These are phyloP conservation scores for Chlorophyllum brunneum DNA, from an alignment of 768 basidiomycete genomes.

Conservation along the genomic window DNA sequence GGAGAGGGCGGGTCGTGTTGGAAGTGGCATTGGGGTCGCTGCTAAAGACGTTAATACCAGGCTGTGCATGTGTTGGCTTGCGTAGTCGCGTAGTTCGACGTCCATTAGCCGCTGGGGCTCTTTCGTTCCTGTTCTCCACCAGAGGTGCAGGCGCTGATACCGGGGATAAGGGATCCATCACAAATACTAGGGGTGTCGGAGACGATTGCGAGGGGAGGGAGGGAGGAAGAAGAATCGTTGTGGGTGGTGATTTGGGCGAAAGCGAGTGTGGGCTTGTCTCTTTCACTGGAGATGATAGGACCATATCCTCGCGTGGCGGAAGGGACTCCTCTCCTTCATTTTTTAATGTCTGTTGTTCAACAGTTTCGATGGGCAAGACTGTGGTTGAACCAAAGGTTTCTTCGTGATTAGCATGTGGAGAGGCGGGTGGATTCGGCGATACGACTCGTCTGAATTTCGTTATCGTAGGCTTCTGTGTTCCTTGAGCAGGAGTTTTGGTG, in stretches of 20 bases:
- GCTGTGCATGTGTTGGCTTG: constrained; percentile 6
- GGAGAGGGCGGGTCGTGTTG: constrained; percentile 21
- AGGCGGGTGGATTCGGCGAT: constrained; percentile 11
- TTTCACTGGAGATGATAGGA: constrained; percentile 1
- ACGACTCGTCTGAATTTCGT: constrained; percentile 20
- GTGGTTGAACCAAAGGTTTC: neutral
- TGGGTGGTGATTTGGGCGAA: neutral
- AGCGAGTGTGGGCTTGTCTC: neutral
- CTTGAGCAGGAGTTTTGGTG: neutral
- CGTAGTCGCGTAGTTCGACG: constrained; percentile 14
- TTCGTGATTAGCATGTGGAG: neutral
- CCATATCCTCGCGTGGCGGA: neutral
- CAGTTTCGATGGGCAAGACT: neutral
- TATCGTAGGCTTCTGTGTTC: neutral
- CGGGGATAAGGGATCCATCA: constrained; percentile 10
- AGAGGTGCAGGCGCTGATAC: constrained; percentile 1
- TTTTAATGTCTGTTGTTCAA: neutral
- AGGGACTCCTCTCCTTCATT: neutral
- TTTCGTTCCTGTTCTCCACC: neutral
- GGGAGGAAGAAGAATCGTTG: neutral
- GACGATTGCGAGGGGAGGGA: neutral
- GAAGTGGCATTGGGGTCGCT: neutral
- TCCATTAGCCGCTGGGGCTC: constrained; percentile 11
- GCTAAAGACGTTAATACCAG: neutral
- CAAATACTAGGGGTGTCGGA: constrained; percentile 4